These are phyloP conservation scores for Pseudogymnoascus sp. DNA, from an alignment of 2,329 filamentous ascomycete genomes.

Conservation along the genomic window DNA sequence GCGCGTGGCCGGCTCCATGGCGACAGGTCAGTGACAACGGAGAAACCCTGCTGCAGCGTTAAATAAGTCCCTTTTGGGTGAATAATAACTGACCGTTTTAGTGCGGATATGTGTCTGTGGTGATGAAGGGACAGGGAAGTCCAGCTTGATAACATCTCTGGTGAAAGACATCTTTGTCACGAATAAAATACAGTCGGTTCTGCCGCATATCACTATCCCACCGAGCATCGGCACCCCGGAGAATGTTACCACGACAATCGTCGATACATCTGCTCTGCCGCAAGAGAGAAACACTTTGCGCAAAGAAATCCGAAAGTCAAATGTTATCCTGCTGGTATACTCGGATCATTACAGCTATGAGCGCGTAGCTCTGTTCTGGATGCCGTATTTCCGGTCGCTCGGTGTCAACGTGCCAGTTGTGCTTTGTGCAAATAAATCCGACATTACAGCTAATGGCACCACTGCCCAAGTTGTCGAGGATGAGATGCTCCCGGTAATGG, in stretches of 20 bases:
- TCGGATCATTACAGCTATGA: conserved; percentile 99
- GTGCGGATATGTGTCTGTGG: conserved; percentile 95
- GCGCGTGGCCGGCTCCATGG: conserved; percentile 9
- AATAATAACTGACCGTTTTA: conserved; percentile 17
- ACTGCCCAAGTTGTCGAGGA: conserved; percentile 85
- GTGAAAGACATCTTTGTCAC: conserved; percentile 97
- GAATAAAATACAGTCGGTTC: conserved; percentile 87
- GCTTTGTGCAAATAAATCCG: conserved; percentile 95
- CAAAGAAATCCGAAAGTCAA: conserved; percentile 92
- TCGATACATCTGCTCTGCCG: conserved; percentile 92
- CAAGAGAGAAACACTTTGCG: conserved; percentile 85
- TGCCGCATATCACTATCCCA: conserved; percentile 91
- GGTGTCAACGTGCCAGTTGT: conserved; percentile 99
- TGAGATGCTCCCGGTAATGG: conserved; percentile 97
- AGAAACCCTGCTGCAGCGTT: background rate
- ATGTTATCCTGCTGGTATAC: conserved; percentile 94
- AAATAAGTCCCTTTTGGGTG: background rate
- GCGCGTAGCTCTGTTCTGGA: conserved; percentile 92
- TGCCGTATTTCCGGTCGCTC: conserved; percentile 93
- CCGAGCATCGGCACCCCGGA: conserved; percentile 89
- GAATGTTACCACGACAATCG: conserved; percentile 93
- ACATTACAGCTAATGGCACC: conserved; percentile 65
- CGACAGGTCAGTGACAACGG: conserved; percentile 10
- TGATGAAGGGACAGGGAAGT: conserved; percentile 92
- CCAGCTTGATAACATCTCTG: conserved; percentile 84